These are phyloP conservation scores for Nakataea oryzae DNA, from an alignment of 2,329 filamentous ascomycete genomes.

Conservation along the genomic window DNA sequence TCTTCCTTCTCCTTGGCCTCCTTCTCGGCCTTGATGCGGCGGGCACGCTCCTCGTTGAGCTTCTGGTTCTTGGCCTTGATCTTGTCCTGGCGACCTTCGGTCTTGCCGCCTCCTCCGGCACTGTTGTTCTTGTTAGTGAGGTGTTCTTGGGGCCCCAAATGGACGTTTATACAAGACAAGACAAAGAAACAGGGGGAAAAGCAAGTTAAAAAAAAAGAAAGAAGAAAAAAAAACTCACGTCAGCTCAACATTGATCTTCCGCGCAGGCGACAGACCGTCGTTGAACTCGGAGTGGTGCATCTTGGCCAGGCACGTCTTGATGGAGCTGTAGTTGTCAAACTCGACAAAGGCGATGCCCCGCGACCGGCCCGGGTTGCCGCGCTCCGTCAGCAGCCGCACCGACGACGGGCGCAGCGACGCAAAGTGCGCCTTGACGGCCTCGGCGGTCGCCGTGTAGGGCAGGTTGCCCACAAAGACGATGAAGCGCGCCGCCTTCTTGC, in stretches of 20 bases:
- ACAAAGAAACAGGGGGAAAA: constrained; percentile 1
- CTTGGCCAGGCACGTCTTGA: constrained; percentile 85
- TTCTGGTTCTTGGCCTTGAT: constrained; percentile 80
- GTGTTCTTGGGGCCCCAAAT: constrained; percentile 5
- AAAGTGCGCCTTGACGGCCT: constrained; percentile 66
- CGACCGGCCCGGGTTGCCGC: constrained; percentile 46
- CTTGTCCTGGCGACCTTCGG: constrained; percentile 59
- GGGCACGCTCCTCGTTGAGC: constrained; percentile 55
- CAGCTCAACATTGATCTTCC: constrained; percentile 87
- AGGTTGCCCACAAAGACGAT: constrained; percentile 67
- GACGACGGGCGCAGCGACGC: constrained; percentile 58
- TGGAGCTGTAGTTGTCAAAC: constrained; percentile 74
- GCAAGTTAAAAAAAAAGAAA: constrained; percentile 2
- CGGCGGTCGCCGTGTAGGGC: constrained; percentile 68
- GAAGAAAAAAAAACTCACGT: constrained; percentile 45
- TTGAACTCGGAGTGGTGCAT: constrained; percentile 79
- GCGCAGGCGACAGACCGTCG: constrained; percentile 39
- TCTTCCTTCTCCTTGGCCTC: constrained; percentile 23
- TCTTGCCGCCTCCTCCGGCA: constrained; percentile 79
- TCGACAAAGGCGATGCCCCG: constrained; percentile 82
- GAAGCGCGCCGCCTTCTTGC: constrained; percentile 31
- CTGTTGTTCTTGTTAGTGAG: constrained; percentile 29
- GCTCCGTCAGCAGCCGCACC: constrained; percentile 55
- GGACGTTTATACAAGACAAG: constrained; percentile 2
- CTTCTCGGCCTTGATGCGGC: constrained; percentile 33